Evolutionary conservation across 805 yeast genomes (phyloP).

Genomic region (Saturnispora sanitii): DNA sequence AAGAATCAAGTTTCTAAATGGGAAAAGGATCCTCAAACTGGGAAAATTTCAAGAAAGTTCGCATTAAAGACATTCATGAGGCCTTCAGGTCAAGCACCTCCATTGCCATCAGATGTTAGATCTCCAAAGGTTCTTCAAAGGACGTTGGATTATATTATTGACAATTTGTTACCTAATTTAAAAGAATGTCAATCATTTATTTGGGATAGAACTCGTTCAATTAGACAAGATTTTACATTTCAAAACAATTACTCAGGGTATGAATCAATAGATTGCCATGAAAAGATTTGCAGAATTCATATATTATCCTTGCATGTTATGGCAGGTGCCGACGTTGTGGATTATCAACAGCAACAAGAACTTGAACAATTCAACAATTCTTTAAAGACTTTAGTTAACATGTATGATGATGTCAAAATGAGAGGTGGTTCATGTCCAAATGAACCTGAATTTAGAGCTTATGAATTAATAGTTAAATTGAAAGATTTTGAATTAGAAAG

Average conservation of each 20-base stretch:
- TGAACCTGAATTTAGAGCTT: conserved; percentile 91
- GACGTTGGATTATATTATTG: conserved; percentile 65
- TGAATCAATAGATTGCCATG: conserved; percentile 89
- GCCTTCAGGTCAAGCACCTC: conserved; percentile 98
- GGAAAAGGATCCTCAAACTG: conserved; percentile 58
- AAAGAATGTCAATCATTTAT: conserved; percentile 85
- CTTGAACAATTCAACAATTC: conserved; percentile 90
- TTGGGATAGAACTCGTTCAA: conserved; percentile 96
- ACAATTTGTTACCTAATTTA: conserved; percentile 48
- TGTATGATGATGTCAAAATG: conserved; percentile 70
- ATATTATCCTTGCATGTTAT: conserved; percentile 71
- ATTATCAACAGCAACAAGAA: conserved; percentile 91
- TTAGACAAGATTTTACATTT: conserved; percentile 92
- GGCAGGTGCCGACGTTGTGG: conserved; percentile 57
- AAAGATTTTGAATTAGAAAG: conserved; percentile 81
- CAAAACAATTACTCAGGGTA: conserved; percentile 91
- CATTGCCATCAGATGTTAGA: conserved; percentile 93
- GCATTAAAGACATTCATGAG: conserved; percentile 91
- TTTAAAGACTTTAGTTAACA: conserved; percentile 76
- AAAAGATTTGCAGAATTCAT: conserved; percentile 83
- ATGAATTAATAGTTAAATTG: conserved; percentile 67
- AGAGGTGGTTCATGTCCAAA: conserved; percentile 62
- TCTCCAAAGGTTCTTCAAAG: conserved; percentile 69
- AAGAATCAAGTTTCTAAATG: conserved; percentile 77
- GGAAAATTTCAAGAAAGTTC: conserved; percentile 42